Percentiles rank a stretch among this genome's conserved stretches.
phyloP scores from a whole-genome alignment of 306 rosid species.

The Cucumis melo region DNA sequence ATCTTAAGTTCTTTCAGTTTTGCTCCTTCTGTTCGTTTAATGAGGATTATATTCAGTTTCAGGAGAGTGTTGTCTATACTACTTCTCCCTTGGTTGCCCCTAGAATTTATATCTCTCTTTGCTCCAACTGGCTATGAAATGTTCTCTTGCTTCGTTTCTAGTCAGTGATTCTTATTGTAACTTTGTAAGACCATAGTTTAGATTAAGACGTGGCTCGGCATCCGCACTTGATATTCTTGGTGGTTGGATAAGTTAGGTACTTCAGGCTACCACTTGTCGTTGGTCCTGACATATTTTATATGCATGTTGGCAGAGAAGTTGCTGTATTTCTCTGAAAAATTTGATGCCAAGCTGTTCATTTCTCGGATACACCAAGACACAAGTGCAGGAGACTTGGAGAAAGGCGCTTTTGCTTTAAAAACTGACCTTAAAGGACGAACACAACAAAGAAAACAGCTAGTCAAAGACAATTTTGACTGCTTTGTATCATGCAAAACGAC shows the following conservation, averaged over 20 bases:
- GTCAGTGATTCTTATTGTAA: not conserved
- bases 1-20: not conserved
- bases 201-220: not conserved
- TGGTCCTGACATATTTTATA: slow-evolving; percentile 21
- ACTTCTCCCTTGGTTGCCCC: not conserved
- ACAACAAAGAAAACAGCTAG: slow-evolving; percentile 84
- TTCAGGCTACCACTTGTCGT: slow-evolving; percentile 1
- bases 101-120: not conserved
- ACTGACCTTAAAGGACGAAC: slow-evolving; percentile 87
- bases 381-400: slow-evolving; percentile 75
- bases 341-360: slow-evolving; percentile 79
- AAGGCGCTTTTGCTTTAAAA: slow-evolving; percentile 75
- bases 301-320: slow-evolving; percentile 62
- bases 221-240: not conserved
- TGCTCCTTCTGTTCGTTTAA: not conserved
- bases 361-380: slow-evolving; percentile 78
- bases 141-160: not conserved
- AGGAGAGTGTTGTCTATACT: not conserved
- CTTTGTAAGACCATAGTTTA: not conserved
- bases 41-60: not conserved
- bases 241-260: slow-evolving; percentile 2
- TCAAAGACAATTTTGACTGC: slow-evolving; percentile 96
- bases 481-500: slow-evolving; percentile 99
- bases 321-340: slow-evolving; percentile 77
- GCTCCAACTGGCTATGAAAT: not conserved